Percentiles rank a stretch among this genome's conserved stretches.
Conservation (phyloP, 2,329 filamentous ascomycete genomes). For the Arthrinium puccinioides region DNA sequence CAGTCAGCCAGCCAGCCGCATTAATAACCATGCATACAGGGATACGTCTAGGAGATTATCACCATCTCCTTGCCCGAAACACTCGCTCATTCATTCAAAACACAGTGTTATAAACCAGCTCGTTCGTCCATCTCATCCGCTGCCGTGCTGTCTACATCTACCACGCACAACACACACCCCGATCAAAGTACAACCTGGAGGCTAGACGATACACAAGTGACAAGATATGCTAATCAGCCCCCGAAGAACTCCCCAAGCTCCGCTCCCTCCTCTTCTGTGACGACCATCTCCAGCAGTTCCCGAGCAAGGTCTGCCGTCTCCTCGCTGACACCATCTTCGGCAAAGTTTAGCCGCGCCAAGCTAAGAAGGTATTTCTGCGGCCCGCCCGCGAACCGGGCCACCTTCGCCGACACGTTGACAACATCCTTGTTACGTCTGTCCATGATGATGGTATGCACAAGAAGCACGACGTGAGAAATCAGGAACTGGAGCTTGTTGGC, state of each 20-base stretch:
- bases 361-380: constrained; percentile 77
- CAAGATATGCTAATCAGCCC: constrained; percentile 9
- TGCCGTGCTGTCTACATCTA: no score
- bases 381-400: constrained; percentile 62
- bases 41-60: no score
- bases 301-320: constrained; percentile 77
- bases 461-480: constrained; percentile 38
- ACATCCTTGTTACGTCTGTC: constrained; percentile 34
- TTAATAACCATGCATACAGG: no score
- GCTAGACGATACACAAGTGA: no score
- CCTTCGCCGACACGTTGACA: constrained; percentile 62
- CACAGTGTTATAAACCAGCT: no score
- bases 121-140: no score
- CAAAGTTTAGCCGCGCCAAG: constrained; percentile 78
- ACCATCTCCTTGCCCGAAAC: no score
- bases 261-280: constrained; percentile 65
- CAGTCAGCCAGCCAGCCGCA: no score
- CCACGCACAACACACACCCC: no score
- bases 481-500: constrained; percentile 32
- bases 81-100: no score
- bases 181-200: no score
- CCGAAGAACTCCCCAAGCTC: constrained; percentile 30
- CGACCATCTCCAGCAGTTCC: constrained; percentile 69
- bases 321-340: constrained; percentile 68
- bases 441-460: constrained; percentile 47